phyloP scores from a whole-genome alignment of 2,329 filamentous ascomycete genomes.

The Chaetomium strumarium region DNA sequence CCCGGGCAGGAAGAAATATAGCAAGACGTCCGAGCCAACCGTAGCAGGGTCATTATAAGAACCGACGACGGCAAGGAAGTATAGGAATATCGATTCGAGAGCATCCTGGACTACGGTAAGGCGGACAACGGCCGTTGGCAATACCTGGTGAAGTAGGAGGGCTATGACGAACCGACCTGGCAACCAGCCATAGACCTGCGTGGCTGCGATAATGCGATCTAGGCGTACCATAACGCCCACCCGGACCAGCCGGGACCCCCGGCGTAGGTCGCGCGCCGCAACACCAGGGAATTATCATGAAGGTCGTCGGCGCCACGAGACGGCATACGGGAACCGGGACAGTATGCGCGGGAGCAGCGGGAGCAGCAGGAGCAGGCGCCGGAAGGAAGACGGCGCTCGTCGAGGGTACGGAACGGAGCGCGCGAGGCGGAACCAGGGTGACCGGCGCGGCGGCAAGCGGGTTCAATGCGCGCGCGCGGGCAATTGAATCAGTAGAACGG shows the following conservation, averaged over 20 bases:
- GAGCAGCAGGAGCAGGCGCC: too few species aligned
- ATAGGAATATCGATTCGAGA: not conserved
- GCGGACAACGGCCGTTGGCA: not conserved
- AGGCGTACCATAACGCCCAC: not conserved
- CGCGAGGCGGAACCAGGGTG: too few species aligned
- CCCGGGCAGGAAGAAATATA: not conserved
- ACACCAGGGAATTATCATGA: too few species aligned
- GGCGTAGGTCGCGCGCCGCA: not conserved
- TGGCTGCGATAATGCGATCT: not conserved
- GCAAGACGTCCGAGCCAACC: not conserved
- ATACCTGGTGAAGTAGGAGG: not conserved
- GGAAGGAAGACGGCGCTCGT: too few species aligned
- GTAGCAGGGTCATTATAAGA: not conserved
- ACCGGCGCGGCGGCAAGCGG: too few species aligned
- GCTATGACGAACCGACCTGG: not conserved
- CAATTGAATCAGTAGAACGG: too few species aligned
- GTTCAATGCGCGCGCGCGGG: too few species aligned
- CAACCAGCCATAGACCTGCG: not conserved
- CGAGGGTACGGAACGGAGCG: too few species aligned
- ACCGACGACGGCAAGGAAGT: not conserved
- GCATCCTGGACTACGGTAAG: not conserved
- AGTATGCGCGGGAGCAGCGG: too few species aligned
- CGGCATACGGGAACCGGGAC: too few species aligned
- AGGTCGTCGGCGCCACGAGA: too few species aligned
- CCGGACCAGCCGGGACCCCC: not conserved